Evolutionary conservation across 352 stramenopile species (phyloP), one percentile per base, ranked within the genome.

Genomic region (Discostella stelligera): DNA sequence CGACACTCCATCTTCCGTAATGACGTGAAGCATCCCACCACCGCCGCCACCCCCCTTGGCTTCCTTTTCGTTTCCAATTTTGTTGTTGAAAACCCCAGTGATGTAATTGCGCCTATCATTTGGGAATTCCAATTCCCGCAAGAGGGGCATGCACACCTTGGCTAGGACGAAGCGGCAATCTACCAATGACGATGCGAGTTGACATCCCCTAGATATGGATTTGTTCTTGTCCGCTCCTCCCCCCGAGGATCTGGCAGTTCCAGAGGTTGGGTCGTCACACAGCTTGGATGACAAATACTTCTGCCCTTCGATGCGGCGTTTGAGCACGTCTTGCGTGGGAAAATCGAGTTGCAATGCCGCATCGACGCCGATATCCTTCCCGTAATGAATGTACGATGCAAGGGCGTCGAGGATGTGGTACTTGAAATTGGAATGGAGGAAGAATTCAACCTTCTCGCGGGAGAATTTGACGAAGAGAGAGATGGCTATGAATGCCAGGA

Each of bases 111-210:
- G 27, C n/a, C 67, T 61, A 11, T 55, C 53, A 27, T 65, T 49
- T 27, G 53, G 18, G 30, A 82, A 85, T 72, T 85, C 78, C 20
- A 85, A 53, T 32, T 85, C 78, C 4, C 78, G 50, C 18, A 85
- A 49, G 9, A 85, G 41, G 2, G 78, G 78, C 72, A 85, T 82
- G 27, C 62, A 79, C 0, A 85, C 78, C 58, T 85, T 85, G 2
- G 72, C 67, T 14, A 85, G 41, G 7, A 73, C 39, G 61, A 85
- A 85, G 11, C 78, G 32, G 52, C 78, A 85, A 56, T 85, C 78
- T 0, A 85, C 78, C 46, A 85, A 49, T 27, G 67, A 73, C 3
- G 63, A 13, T 41, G 67, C 55, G 1, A 82, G 53, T 10, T 37
- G 49, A 9, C 44, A 14, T 5, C 60, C 68, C 11, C 53, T 13